Evolutionary conservation across 2,329 filamentous ascomycete species (phyloP).

Genomic region (Xylariaceae sp.): DNA sequence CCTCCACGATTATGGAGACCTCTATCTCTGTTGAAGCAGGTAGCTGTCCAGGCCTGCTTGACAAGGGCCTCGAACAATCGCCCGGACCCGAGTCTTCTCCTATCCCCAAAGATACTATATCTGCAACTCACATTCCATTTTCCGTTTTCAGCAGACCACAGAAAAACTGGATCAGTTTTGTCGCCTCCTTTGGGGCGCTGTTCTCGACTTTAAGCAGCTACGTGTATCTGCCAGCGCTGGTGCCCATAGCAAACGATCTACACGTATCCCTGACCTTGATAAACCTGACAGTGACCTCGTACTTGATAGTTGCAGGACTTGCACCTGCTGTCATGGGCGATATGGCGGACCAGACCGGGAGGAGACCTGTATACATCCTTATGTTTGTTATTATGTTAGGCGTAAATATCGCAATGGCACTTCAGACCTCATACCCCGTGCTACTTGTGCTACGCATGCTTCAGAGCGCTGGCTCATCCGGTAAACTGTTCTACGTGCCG

Average conservation of each 20-base stretch:
- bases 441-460: conserved; percentile 57
- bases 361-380: conserved; percentile 55
- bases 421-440: conserved; percentile 52
- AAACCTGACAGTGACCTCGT: conserved; percentile 47
- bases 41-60: no score
- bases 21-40: no score
- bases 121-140: no score
- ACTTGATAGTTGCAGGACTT: conserved; percentile 52
- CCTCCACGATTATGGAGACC: no score
- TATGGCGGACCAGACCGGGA: conserved; percentile 55
- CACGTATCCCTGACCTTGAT: conserved; percentile 39
- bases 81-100: no score
- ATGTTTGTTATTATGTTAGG: conserved; percentile 51
- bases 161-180: conserved; percentile 5
- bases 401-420: conserved; percentile 54
- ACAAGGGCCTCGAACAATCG: no score
- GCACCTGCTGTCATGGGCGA: conserved; percentile 57
- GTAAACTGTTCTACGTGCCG: no score
- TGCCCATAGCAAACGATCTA: conserved; percentile 39
- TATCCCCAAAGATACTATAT: no score
- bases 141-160: background rate
- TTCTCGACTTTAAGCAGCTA: conserved; percentile 10
- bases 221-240: conserved; percentile 41
- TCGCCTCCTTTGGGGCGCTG: conserved; percentile 3
- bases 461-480: conserved; percentile 60